Conservation (phyloP, 495 filamentous ascomycete genomes). For the Penicillium soppii region DNA sequence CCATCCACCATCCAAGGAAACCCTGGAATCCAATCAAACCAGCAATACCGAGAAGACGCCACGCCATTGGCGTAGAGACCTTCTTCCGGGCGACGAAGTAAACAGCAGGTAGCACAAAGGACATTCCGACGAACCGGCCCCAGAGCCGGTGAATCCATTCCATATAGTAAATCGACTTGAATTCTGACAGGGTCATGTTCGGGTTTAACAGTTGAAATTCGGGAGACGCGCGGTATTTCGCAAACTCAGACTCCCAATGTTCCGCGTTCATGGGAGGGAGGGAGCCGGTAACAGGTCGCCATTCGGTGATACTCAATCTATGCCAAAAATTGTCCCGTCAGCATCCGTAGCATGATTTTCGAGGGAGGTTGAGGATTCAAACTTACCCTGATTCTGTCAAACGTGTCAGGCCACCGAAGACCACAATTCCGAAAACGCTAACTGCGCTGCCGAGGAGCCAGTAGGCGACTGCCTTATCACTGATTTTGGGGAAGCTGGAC, state of each 20-base stretch:
- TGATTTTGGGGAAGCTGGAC: constrained; percentile 68
- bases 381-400: constrained; percentile 92
- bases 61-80: constrained; percentile 75
- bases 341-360: background rate
- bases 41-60: constrained; percentile 76
- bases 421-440: constrained; percentile 93
- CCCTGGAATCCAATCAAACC: constrained; percentile 93
- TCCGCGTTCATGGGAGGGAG: constrained; percentile 73
- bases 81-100: constrained; percentile 85
- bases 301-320: constrained; percentile 98
- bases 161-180: constrained; percentile 99
- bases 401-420: constrained; percentile 90
- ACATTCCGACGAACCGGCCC: constrained; percentile 89
- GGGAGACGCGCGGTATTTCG: constrained; percentile 84
- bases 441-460: constrained; percentile 90
- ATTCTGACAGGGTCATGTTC: constrained; percentile 86
- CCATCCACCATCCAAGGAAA: constrained; percentile 99
- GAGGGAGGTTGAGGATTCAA: background rate
- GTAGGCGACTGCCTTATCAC: constrained; percentile 74
- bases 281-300: constrained; percentile 92
- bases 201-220: constrained; percentile 90
- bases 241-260: constrained; percentile 89
- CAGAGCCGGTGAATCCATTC: constrained; percentile 97
- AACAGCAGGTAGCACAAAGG: constrained; percentile 80
- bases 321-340: constrained; percentile 19